Evolutionary conservation across 2,329 filamentous ascomycete genomes (phyloP).

Genomic region (Trichoderma koningiopsis): DNA sequence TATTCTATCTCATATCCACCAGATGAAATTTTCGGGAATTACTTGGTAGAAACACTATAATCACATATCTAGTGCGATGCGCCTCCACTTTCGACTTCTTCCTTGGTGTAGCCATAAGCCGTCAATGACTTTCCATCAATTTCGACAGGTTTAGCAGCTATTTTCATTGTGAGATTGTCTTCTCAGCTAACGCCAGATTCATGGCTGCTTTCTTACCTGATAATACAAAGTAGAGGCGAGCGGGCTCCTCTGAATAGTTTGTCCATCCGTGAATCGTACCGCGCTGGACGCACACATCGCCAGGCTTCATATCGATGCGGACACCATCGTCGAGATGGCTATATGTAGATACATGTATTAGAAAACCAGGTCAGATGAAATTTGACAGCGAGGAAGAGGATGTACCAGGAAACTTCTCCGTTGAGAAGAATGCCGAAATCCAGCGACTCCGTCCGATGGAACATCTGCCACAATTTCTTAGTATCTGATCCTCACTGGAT

Average conservation of each 20-base stretch:
- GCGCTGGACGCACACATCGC: slow-evolving; percentile 32
- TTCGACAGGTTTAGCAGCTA: slow-evolving; percentile 27
- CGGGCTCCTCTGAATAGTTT: slow-evolving; percentile 29
- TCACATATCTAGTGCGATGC: not conserved
- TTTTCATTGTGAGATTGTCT: slow-evolving; percentile 26
- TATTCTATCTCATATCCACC: not conserved
- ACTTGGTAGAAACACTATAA: not conserved
- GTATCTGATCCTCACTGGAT: not conserved
- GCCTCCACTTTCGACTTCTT: slow-evolving; percentile 20
- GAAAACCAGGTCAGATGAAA: not conserved
- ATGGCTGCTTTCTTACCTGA: slow-evolving; percentile 33
- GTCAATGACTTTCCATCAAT: slow-evolving; percentile 1
- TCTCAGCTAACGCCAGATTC: not conserved
- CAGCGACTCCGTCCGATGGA: slow-evolving; percentile 32
- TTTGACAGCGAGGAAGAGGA: not conserved
- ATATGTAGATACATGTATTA: not conserved
- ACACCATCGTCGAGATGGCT: slow-evolving; percentile 31
- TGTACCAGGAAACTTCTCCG: slow-evolving; percentile 30
- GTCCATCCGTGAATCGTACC: slow-evolving; percentile 32
- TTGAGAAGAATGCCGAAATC: slow-evolving; percentile 31
- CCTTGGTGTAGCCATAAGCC: slow-evolving; percentile 1
- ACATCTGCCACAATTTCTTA: slow-evolving; percentile 23
- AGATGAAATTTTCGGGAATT: not conserved
- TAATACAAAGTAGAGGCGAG: slow-evolving; percentile 29
- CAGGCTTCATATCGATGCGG: slow-evolving; percentile 27